Evolutionary conservation across 139 green algal genomes (phyloP).

Genomic region (Haematococcus sp.): DNA sequence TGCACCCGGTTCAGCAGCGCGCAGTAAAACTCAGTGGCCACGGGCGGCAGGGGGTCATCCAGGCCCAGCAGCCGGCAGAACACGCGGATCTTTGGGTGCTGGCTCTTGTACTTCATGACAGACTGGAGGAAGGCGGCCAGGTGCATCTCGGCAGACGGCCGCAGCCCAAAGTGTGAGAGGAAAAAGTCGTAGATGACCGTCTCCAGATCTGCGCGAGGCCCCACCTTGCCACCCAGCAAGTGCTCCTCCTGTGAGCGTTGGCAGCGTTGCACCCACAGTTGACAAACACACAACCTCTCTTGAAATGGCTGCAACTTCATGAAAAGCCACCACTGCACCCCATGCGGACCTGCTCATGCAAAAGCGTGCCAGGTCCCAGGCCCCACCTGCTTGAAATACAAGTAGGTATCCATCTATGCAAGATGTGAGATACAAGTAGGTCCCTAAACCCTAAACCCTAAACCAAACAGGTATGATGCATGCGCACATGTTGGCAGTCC

Average conservation of each 20-base stretch:
- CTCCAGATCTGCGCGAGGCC: slow-evolving; percentile 17
- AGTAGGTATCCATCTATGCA: background rate
- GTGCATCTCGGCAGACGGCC: slow-evolving; percentile 33
- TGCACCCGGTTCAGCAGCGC: slow-evolving; percentile 41
- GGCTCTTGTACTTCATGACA: slow-evolving; percentile 15
- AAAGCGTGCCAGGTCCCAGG: slow-evolving; percentile 2
- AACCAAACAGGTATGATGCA: no score
- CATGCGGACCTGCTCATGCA: no score
- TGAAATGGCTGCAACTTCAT: background rate
- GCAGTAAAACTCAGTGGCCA: slow-evolving; percentile 33
- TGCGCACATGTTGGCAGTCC: slow-evolving; percentile 23
- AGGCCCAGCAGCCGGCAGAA: slow-evolving; percentile 34
- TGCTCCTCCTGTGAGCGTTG: slow-evolving; percentile 38
- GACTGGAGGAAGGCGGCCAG: slow-evolving; percentile 31
- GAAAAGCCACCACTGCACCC: background rate
- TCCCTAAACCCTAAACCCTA: background rate
- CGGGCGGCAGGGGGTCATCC: slow-evolving; percentile 19
- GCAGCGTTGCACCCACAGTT: no score
- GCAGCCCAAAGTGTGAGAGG: slow-evolving; percentile 18
- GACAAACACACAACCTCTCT: background rate
- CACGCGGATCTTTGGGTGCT: slow-evolving; percentile 42
- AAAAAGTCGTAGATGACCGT: slow-evolving; percentile 38
- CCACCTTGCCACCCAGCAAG: slow-evolving; percentile 29
- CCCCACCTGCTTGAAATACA: background rate
- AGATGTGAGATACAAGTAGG: background rate